Evolutionary conservation across 495 filamentous ascomycete species (phyloP), one percentile per base, ranked within the genome.

Genomic region (Diplogelasinospora grovesii): DNA sequence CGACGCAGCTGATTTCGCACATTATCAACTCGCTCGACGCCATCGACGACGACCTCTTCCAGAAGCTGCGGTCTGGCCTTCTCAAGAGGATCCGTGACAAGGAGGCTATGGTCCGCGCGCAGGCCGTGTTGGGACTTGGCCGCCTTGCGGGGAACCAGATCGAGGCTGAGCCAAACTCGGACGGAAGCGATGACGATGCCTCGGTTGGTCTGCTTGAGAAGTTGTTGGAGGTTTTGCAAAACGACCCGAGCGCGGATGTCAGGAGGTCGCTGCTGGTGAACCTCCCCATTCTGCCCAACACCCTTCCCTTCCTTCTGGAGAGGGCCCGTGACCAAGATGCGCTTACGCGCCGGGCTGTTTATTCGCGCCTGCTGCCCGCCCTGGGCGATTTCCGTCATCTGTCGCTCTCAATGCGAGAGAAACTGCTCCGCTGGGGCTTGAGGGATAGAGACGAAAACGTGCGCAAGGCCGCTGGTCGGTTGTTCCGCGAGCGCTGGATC

Each of bases 351-450:
- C 74, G 89, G 32, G 85, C 85, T 8, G 69, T 99, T 5, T 99
- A 96, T 56, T 83, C 90, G 3, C 79, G 85, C 11, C 66, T 99
- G 2, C 68, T 99, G 6, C 93, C 92, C 1, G 82, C 85, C 0
- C 71, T 99, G 6, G 90, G 89, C 13, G 92, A 99, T 63, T 99
- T 99, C 68, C 82, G 92, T 36, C 87, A 97, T 63, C 68, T 99
- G 31, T 94, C 88, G 15, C 71, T 97, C n/a, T 85, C 81, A 2
- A 95, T 97, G 84, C 70, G 92, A 49, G 93, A 96, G 60, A 96
- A 96, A 60, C 72, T 99, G 15, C 78, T 99, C 28, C 78, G 93
- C 8, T 99, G 89, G 90, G 92, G 92, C 22, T 63, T 99, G 26
- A 81, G 90, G 22, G 92, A 99, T 57, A 79, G 92, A 50, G 93